phyloP scores from a whole-genome alignment of 345 rosid species.

The Erysimum cheiranthoides region DNA sequence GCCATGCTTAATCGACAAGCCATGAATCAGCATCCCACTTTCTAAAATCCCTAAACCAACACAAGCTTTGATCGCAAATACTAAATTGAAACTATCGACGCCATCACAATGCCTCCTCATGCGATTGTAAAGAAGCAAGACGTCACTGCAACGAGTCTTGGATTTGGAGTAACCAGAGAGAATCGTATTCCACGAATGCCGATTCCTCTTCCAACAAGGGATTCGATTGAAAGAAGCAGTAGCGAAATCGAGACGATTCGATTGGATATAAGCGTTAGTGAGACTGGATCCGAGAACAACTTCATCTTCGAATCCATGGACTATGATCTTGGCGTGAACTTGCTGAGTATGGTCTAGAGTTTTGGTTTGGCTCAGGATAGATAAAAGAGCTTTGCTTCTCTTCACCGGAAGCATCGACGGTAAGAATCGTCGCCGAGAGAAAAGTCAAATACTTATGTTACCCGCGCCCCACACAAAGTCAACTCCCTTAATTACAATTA shows the following conservation, averaged over 20 bases:
- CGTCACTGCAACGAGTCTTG: conserved; percentile 32
- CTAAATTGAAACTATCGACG: conserved; percentile 58
- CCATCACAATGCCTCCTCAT: conserved; percentile 48
- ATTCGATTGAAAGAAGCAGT: conserved; percentile 43
- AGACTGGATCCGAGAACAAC: conserved; percentile 46
- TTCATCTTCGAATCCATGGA: conserved; percentile 41
- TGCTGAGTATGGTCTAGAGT: conserved; percentile 46
- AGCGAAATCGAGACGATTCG: conserved; percentile 47
- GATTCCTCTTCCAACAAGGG: conserved; percentile 35
- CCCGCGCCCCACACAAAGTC: conserved; percentile 3
- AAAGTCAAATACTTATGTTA: conserved; percentile 18
- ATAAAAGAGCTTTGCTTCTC: conserved; percentile 35
- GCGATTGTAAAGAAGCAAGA: conserved; percentile 40
- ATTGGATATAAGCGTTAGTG: conserved; percentile 48
- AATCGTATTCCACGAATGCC: conserved; percentile 51
- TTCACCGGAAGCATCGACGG: conserved; percentile 41
- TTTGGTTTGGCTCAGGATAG: conserved; percentile 43
- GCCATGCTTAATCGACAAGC: conserved; percentile 49
- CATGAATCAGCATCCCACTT: conserved; percentile 47
- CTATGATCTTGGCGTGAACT: conserved; percentile 43
- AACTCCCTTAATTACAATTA: neutral
- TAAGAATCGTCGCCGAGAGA: conserved; percentile 6
- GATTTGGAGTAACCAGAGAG: conserved; percentile 50
- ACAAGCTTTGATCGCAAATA: conserved; percentile 56
- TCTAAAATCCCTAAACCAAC: conserved; percentile 33